Conservation (phyloP, 2,329 filamentous ascomycete genomes). For the Calonectria henricotiae region DNA sequence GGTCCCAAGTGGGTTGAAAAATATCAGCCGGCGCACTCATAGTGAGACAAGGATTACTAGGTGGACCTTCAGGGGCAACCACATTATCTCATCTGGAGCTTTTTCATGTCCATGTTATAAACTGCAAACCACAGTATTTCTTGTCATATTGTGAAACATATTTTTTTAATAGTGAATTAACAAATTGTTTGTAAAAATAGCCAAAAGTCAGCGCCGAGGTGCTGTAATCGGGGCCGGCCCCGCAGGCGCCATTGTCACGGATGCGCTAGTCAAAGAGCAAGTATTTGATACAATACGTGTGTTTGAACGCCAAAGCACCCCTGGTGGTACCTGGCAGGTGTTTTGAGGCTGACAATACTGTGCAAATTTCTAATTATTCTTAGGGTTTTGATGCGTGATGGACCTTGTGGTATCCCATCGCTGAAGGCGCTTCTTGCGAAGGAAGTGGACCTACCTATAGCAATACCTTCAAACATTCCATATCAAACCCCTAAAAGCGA, state of each 20-base stretch:
- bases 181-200: background rate
- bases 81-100: too few relatives aligned
- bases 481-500: background rate
- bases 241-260: background rate
- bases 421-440: background rate
- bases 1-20: too few relatives aligned
- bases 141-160: too few relatives aligned
- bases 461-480: background rate
- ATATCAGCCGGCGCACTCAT: too few relatives aligned
- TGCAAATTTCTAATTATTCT: background rate
- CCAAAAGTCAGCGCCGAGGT: background rate
- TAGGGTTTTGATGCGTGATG: background rate
- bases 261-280: background rate
- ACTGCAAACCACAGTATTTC: too few relatives aligned
- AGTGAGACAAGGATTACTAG: too few relatives aligned
- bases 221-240: conserved; percentile 5
- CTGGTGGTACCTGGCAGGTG: background rate
- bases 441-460: background rate
- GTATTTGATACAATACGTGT: background rate
- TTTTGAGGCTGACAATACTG: too few relatives aligned
- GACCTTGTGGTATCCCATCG: background rate
- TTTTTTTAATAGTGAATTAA: too few relatives aligned
- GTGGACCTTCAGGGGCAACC: too few relatives aligned
- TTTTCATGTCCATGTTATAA: too few relatives aligned
- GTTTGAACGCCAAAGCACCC: background rate